phyloP scores from a whole-genome alignment of 768 basidiomycete genomes.

The Trametes cinnabarina region DNA sequence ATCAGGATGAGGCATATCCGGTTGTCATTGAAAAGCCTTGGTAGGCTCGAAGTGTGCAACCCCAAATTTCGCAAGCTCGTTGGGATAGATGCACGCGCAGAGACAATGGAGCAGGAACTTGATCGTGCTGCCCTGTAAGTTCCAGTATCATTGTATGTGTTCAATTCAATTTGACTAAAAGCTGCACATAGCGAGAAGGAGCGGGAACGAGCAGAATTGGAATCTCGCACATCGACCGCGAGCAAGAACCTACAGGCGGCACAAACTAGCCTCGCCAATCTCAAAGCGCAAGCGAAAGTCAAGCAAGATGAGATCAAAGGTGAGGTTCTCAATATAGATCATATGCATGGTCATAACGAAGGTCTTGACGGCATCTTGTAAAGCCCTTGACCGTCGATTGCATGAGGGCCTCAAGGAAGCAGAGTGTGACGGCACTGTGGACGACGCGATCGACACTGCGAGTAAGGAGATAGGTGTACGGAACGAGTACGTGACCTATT shows the following conservation, averaged over 20 bases:
- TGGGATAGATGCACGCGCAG: conserved; percentile 55
- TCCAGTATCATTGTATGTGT: background rate
- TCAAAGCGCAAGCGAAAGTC: conserved; percentile 56
- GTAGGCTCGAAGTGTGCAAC: conserved; percentile 62
- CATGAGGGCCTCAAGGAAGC: conserved; percentile 36
- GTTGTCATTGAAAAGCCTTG: background rate
- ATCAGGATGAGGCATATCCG: background rate
- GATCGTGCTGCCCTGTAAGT: conserved; percentile 58
- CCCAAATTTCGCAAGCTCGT: conserved; percentile 63
- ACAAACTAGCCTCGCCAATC: conserved; percentile 58
- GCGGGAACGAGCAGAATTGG: conserved; percentile 49
- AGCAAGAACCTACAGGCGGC: conserved; percentile 60
- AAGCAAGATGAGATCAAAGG: conserved; percentile 66
- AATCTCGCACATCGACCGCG: conserved; percentile 41
- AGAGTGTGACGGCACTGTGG: conserved; percentile 34
- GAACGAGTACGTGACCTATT: conserved; percentile 39
- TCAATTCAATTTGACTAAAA: background rate
- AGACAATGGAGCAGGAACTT: conserved; percentile 73
- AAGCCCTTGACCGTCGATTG: conserved; percentile 53
- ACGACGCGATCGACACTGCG: conserved; percentile 49
- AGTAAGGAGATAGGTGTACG: conserved; percentile 41
- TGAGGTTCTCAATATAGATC: conserved; percentile 30
- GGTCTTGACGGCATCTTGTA: too few species aligned
- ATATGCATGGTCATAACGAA: background rate
- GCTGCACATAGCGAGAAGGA: conserved; percentile 60